Base-by-base conservation (phyloP, 2,329 filamentous ascomycete species). In the Fusarium xylarioides region DNA sequence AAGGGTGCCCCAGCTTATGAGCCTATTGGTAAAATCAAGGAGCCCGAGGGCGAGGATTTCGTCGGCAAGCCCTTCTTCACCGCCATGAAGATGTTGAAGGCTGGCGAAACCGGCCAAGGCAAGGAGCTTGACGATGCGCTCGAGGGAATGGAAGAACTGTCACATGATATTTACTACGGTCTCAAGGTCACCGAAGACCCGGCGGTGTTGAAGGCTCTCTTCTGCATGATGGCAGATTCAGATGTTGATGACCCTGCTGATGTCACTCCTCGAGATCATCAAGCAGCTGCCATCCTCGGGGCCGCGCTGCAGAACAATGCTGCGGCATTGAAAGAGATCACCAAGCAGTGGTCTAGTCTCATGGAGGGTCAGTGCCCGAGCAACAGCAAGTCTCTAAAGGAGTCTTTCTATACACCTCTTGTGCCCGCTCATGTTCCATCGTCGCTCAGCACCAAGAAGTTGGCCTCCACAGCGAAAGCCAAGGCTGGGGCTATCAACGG, bases 121-220 rank as follows among this genome's bases (percentile, higher is more conserved):
- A 73, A 81, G 59, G 79, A 78, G 7, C 82, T 89, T 19, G 85
- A 87, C 44, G 81, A 82, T 16, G 87, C 88, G 0, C 83, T 93
- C 12, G 85, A 88, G 38, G 84, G 84, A 38, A 85, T 93, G n/a
- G 85, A 88, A 68, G 90, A 92, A 11, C 82, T 92, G 34, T 87
- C 90, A 0, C 90, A 92, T 79, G 91, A 92, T 79, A 89, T 92
- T 70, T 92, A 91, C 82, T 93, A 92, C 79, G 91, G 91, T 15
- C 82, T 90, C 23, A 88, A 91, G 78, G 86, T 92, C 65, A 84
- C 86, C 28, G 87, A 90, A 77, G 87, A 91, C 71, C 76, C 82
- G 6, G 85, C 86, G 5, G 86, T 86, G 4, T 74, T 91, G 58
- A 85, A 84, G 70, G 81, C 85, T n/a, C 84, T 92, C 4, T 81